Base-by-base conservation (phyloP, 2,329 filamentous ascomycete species). In the Pseudogymnoascus sp. region DNA sequence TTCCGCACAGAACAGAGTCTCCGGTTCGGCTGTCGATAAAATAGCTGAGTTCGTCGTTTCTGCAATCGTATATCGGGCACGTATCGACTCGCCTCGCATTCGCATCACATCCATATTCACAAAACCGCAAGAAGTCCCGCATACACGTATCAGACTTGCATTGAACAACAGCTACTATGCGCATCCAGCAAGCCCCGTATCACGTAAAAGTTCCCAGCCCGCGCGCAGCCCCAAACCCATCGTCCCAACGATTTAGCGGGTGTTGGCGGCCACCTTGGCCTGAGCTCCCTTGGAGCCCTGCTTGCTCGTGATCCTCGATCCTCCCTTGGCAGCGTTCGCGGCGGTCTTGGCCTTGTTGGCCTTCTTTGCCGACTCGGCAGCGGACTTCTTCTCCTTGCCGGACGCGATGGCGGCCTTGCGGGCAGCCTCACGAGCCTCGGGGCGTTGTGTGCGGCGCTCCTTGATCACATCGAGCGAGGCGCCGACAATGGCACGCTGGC, bases 381-480 rank as follows among this genome's bases (percentile, higher is more conserved):
- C 92, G 71, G 88, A 83, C 86, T 96, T 96, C 92, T 98, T 97
- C 80, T 96, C 93, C 90, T 99, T 99, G 83, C 88, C 90, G 79
- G 96, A 92, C 86, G 93, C 93, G 84, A 98, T 93, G 79, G 95
- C 93, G 74, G 88, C 84, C 73, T 85, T 83, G 78, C 95, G 93
- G 77, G 92, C 93, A 76, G 95, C 95, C 75, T 87, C 85, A 79
- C 95, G 93, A 78, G 92, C 93, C 85, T 98, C 95, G 74, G 95
- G 95, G 80, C 95, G 92, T 86, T 92, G 88, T 75, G 86, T 81
- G 77, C 95, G 93, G 84, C 92, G 92, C 89, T 99, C 95, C 89
- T 97, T 98, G 88, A 99, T 98, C 78, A 98, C 92, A 79, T 99
- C 95, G 81, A 99, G 93, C 70, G 95, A 97, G 74, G 95, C 95